These are phyloP conservation scores for Rhizoclosmatium globosum DNA, from an alignment of 192 early-diverging fungal species.

Conservation along the genomic window DNA sequence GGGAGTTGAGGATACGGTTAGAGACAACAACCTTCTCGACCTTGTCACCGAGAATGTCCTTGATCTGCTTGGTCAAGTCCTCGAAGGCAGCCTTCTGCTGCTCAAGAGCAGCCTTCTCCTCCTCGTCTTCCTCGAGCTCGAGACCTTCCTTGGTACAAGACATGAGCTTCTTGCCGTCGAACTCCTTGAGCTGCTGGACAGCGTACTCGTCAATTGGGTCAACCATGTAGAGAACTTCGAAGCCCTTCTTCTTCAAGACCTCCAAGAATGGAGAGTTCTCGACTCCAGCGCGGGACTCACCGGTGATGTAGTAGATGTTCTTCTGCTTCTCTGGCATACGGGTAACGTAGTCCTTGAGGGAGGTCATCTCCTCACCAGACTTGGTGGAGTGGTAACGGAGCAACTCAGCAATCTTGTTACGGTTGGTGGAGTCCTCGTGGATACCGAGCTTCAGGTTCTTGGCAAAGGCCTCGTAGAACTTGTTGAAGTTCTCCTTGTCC, in stretches of 20 bases:
- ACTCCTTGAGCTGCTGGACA: slow-evolving; percentile 99
- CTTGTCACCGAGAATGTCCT: slow-evolving; percentile 99
- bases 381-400: slow-evolving; percentile 99
- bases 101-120: slow-evolving; percentile 95
- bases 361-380: slow-evolving; percentile 97
- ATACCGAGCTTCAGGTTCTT: slow-evolving; percentile 99
- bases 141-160: slow-evolving; percentile 99
- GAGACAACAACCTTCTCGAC: slow-evolving; percentile 95
- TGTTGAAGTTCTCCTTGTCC: slow-evolving; percentile 98
- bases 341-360: slow-evolving; percentile 99
- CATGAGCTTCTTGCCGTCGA: slow-evolving; percentile 98
- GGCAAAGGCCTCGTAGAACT: slow-evolving; percentile 99
- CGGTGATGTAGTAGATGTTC: slow-evolving; percentile 99
- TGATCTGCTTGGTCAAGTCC: slow-evolving; percentile 91
- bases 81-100: slow-evolving; percentile 93
- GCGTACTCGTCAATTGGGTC: slow-evolving; percentile 99
- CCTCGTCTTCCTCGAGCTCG: slow-evolving; percentile 98
- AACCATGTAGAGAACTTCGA: slow-evolving; percentile 98
- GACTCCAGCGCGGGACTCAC: slow-evolving; percentile 90
- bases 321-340: slow-evolving; percentile 99
- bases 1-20: slow-evolving; percentile 96
- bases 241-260: slow-evolving; percentile 98
- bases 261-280: slow-evolving; percentile 99
- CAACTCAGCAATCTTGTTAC: slow-evolving; percentile 94
- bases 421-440: slow-evolving; percentile 98